phyloP scores from a whole-genome alignment of 768 basidiomycete species.

The Trametes elegans region DNA sequence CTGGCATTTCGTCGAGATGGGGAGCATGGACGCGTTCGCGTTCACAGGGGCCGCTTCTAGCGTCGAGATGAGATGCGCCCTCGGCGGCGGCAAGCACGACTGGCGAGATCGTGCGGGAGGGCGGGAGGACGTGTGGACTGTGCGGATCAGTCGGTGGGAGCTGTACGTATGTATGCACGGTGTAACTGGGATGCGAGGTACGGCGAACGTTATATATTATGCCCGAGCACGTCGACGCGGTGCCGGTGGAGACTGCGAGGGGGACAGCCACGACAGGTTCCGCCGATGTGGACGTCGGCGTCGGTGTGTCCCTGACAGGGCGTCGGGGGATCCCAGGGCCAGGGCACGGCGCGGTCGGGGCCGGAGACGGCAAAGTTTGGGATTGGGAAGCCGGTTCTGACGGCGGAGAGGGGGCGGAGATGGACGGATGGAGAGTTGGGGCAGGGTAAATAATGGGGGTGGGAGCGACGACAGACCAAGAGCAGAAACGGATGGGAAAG shows the following conservation, averaged over 20 bases:
- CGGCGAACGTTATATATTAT: too few relatives aligned
- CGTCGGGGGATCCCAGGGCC: too few relatives aligned
- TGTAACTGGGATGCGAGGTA: neutral
- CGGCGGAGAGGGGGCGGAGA: neutral
- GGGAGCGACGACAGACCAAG: neutral
- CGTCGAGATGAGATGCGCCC: neutral
- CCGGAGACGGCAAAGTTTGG: too few relatives aligned
- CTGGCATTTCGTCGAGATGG: conserved; percentile 1
- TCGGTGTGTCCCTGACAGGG: too few relatives aligned
- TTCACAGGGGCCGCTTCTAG: neutral
- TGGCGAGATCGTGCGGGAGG: neutral
- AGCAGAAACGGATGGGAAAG: neutral
- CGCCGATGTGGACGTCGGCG: too few relatives aligned
- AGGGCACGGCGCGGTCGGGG: too few relatives aligned
- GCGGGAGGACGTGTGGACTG: too few relatives aligned
- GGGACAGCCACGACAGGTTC: too few relatives aligned
- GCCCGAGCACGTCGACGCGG: too few relatives aligned
- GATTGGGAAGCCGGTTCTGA: neutral
- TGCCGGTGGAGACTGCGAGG: too few relatives aligned
- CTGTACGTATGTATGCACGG: neutral
- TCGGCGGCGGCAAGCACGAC: neutral
- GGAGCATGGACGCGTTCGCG: too few relatives aligned
- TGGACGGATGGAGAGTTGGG: neutral
- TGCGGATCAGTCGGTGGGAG: neutral
- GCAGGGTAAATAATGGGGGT: neutral